Evolutionary conservation across 2,329 filamentous ascomycete species (phyloP), one percentile per base, ranked within the genome.

Genomic region (Cordyceps farinosa): DNA sequence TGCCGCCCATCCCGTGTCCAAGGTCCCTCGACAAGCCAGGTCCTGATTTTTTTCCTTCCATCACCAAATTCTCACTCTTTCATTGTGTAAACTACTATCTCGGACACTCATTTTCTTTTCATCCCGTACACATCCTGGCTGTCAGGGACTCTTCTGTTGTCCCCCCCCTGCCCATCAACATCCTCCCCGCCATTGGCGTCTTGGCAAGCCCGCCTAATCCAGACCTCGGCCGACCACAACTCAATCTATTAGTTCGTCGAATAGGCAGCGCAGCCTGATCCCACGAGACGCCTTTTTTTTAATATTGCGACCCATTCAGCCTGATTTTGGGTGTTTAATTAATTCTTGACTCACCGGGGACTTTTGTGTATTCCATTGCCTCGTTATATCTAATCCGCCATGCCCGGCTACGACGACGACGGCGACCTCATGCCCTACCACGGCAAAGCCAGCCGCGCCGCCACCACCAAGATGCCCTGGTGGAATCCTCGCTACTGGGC

Each of bases 401-500:
- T 61, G 59, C n/a, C 59, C 40, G 40, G 36, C 48, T 61, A 61
- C 48, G 48, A 74, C 61, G 70, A 75, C 29, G 71, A 75, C 3
- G 50, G 51, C 59, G 50, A 61, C 22, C n/a, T 61, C 32, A 22
- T 38, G 38, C 51, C 59, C 30, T 61, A 53, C 13, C 22, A 66
- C 32, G 64, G 68, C 53, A 65, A 65, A 63, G 30, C 69, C 27
- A 68, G 66, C 3, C 68, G 63, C 29, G 69, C 67, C 17, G 67
- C 69, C 17, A 65, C 36, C 22, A 56, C 73, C 6, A 68, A 65
- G 34, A 72, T 70, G 65, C 72, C 75, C 8, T 75, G 71, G 72
- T 84, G 79, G 72, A 77, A 86, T 65, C 79, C 81, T 0, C 76
- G 76, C 56, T 77, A 77, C 53, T 88, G 85, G 86, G 74, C 79